Base-by-base conservation (phyloP, 129 eudicot species). In the Artemisia annua region DNA sequence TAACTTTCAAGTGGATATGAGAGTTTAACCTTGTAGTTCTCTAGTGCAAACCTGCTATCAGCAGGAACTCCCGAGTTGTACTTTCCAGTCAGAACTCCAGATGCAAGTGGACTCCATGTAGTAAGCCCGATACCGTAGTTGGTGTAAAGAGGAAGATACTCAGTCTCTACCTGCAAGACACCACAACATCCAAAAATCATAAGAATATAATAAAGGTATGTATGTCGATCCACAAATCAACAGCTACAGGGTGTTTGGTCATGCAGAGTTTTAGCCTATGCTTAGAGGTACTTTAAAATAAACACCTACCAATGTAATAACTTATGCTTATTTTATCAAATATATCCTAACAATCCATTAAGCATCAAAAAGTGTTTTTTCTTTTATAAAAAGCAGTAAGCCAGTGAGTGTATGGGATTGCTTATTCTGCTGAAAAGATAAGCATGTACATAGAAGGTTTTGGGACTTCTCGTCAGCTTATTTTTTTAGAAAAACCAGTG, bases 91-190 rank as follows among this genome's bases (percentile, higher is more conserved):
- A 93, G 72, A 70, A 93, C 98, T 66, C 96, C 98, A 35, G 98
- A 93, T 3, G 98, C 96, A 64, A 93, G 96, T 5, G 98, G 98
- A 82, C 98, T 93, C 98, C 96, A 92, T 1, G 98, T 92, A 10
- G 98, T 89, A 68, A 92, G 96, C 68, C 98, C 98, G 4, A 89
- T 71, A 10, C 96, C 98, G 53, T 93, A 93, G 80, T 84, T 89
- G 56, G 10, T 82, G 64, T 89, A 93, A 35, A 93, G 55, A 39
- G 98, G 98, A 65, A 82, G 83, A 70, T 83, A 93, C 80, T 93
- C 96, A 71, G 72, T 73, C 80, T 93, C 98, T 56, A 92, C 98
- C 98, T 92, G 88, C 82, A 77, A 53, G 11, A 70, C 64, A 12
- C 12, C 63, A 55, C 54, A 70, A 11, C 64, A 32, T 18, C 30